Evolutionary conservation across 192 early-diverging fungal species (phyloP), one percentile per base, ranked within the genome.

Genomic region (Podila epigama): DNA sequence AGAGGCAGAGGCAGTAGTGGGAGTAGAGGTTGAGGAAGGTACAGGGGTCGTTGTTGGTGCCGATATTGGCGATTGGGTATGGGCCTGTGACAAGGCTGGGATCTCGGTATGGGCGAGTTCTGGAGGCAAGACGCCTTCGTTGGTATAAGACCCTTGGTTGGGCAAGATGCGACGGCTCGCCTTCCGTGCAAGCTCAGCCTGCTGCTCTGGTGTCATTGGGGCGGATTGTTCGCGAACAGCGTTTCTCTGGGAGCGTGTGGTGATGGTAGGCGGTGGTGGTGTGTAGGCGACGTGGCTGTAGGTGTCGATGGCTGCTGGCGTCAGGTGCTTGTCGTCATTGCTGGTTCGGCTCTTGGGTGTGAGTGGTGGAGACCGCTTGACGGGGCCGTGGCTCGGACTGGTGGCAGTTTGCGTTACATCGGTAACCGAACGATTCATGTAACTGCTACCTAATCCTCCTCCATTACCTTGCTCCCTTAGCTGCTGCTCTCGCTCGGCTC

Each of bases 151-250:
- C 12, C 66, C 73, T 34, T 77, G 73, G 61, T 77, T 77, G 20
- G 73, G 73, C 15, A 77, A 56, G 61, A 77, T 77, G 5, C 73
- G 60, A 25, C 73, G 73, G 22, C 73, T 77, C 4, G 73, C 73
- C 44, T 77, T 77, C 39, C 58, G 50, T 12, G 73, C 73, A 25
- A 77, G 55, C 28, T 77, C 73, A 13, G 66, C 73, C 33, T 77
- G 73, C 36, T 77, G 73, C 28, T 77, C 73, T 35, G 66, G 60
- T 20, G 61, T 64, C 37, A 77, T 18, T 16, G n/a, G 44, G 5
- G 13, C 37, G 6, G 44, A n/a, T n/a, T n/a, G 20, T 11, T 77
- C 65, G 1, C 59, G 58, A 32, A 55, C 53, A 5, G 42, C 50
- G 25, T 39, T 66, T 56, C 58, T 77, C 6, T 37, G 65, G 35